These are phyloP conservation scores for Aspergillus tamarii DNA, from an alignment of 2,329 filamentous ascomycete genomes.

Conservation along the genomic window DNA sequence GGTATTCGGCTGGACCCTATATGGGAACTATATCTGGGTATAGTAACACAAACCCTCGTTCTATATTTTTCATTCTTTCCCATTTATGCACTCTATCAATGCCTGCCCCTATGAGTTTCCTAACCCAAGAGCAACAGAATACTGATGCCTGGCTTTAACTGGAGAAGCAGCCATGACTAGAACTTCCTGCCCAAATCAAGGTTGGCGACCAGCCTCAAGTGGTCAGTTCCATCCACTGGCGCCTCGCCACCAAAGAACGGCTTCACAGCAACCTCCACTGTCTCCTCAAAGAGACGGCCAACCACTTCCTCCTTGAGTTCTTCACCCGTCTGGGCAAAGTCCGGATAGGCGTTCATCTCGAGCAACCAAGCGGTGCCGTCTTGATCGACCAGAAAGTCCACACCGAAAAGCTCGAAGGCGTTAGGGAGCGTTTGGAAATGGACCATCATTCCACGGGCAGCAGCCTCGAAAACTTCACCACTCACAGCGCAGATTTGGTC, in stretches of 20 bases:
- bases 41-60: background rate
- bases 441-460: slow-evolving; percentile 77
- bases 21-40: background rate
- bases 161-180: slow-evolving; percentile 10
- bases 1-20: background rate
- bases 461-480: slow-evolving; percentile 81
- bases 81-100: background rate
- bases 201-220: slow-evolving; percentile 45
- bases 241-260: slow-evolving; percentile 64
- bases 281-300: slow-evolving; percentile 73
- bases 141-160: background rate
- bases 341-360: slow-evolving; percentile 94
- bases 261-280: slow-evolving; percentile 68
- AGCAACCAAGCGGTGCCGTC: slow-evolving; percentile 71
- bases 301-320: slow-evolving; percentile 71
- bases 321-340: slow-evolving; percentile 88
- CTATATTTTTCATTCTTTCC: background rate
- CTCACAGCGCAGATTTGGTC: slow-evolving; percentile 73
- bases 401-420: slow-evolving; percentile 87
- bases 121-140: background rate
- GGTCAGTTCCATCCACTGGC: slow-evolving; percentile 25
- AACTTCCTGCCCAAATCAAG: slow-evolving; percentile 44
- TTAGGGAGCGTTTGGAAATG: slow-evolving; percentile 91
- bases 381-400: slow-evolving; percentile 84
- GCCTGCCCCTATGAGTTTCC: background rate